Conservation (phyloP, 176 grass and related monocot species). For the Musa troglodytarum region DNA sequence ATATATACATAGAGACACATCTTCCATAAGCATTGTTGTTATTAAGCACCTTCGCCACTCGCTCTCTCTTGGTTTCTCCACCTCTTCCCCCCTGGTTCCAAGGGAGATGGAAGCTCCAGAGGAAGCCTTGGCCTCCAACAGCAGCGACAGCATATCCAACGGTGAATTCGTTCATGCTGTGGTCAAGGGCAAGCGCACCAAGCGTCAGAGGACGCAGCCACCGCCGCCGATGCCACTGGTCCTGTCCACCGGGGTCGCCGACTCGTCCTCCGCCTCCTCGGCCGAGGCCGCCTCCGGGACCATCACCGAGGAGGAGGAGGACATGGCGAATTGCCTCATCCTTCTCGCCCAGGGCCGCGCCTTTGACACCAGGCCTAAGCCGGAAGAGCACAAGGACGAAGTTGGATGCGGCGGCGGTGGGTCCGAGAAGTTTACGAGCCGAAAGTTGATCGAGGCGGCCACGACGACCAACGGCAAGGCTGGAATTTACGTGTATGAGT, state of each 20-base stretch:
- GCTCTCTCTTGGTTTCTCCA: conserved; percentile 8
- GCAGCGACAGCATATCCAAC: conserved; percentile 1
- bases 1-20: not conserved
- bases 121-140: not conserved
- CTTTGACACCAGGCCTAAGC: not conserved
- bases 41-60: not conserved
- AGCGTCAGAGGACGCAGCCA: not conserved
- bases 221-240: not conserved
- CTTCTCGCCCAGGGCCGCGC: conserved; percentile 8
- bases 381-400: not conserved
- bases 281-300: not conserved
- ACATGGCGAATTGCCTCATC: conserved; percentile 22
- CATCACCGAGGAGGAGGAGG: conserved; percentile 15
- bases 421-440: conserved; percentile 35
- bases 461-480: not conserved
- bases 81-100: not conserved
- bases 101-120: not conserved
- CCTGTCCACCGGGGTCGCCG: not conserved
- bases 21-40: not conserved
- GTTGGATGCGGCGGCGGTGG: not conserved
- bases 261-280: conserved; percentile 6
- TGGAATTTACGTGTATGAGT: not conserved
- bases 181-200: conserved; percentile 9
- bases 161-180: not conserved
- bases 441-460: conserved; percentile 8